phyloP scores from a whole-genome alignment of 768 basidiomycete genomes.

The Mycena maculata region DNA sequence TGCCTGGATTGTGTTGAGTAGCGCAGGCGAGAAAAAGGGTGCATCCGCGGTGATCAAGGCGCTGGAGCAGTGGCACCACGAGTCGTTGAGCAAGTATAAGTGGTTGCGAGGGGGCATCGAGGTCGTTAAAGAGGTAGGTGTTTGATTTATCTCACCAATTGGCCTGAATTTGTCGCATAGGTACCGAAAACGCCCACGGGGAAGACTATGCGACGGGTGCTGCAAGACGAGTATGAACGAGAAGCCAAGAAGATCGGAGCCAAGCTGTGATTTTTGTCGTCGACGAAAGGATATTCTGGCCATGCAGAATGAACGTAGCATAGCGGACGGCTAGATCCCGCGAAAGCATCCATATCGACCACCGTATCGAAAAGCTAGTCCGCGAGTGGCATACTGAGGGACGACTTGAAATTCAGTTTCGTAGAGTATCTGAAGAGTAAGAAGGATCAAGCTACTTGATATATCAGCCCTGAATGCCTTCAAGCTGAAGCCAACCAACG shows the following conservation, averaged over 20 bases:
- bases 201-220: constrained; percentile 70
- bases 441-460: too few species aligned
- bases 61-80: constrained; percentile 70
- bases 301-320: too few species aligned
- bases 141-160: constrained; percentile 9
- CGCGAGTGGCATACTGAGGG: too few species aligned
- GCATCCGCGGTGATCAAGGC: constrained; percentile 51
- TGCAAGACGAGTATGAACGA: constrained; percentile 69
- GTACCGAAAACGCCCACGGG: constrained; percentile 83
- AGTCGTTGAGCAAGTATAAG: constrained; percentile 78
- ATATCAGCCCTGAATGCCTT: too few species aligned
- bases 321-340: too few species aligned
- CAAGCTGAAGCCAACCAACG: too few species aligned
- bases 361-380: too few species aligned
- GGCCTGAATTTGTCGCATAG: constrained; percentile 45
- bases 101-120: constrained; percentile 81
- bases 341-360: too few species aligned
- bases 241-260: constrained; percentile 34
- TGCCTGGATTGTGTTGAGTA: constrained; percentile 81
- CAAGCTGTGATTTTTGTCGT: constrained; percentile 45
- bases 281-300: too few species aligned
- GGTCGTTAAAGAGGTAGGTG: constrained; percentile 66
- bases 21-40: constrained; percentile 63
- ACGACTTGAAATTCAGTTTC: too few species aligned
- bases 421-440: too few species aligned